Conservation (phyloP, 352 stramenopile species). For the Peronospora destructor region DNA sequence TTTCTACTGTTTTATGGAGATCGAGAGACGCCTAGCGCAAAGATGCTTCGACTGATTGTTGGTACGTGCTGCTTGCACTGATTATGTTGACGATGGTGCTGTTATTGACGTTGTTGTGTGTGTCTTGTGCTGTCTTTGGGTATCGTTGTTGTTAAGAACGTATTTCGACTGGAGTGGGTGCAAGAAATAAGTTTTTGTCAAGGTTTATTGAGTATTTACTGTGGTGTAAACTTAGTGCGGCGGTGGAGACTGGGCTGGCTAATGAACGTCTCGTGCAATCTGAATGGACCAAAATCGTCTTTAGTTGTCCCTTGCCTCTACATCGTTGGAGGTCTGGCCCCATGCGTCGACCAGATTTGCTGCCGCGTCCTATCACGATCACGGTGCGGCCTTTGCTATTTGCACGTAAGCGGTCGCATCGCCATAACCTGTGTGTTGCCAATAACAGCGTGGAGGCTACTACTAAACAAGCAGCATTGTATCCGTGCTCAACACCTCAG, state of each 20-base stretch:
- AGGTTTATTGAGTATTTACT: slow-evolving; percentile 46
- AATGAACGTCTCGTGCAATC: slow-evolving; percentile 41
- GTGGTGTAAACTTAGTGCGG: slow-evolving; percentile 43
- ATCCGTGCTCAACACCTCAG: slow-evolving; percentile 11
- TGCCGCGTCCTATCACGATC: slow-evolving; percentile 52
- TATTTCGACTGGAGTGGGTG: slow-evolving; percentile 39
- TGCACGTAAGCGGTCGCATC: slow-evolving; percentile 23
- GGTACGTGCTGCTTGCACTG: slow-evolving; percentile 25
- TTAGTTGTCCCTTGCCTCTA: slow-evolving; percentile 34
- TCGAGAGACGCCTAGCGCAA: slow-evolving; percentile 37
- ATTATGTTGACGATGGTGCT: slow-evolving; percentile 5
- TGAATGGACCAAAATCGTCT: slow-evolving; percentile 80
- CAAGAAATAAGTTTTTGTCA: slow-evolving; percentile 19
- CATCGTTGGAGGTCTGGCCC: slow-evolving; percentile 32
- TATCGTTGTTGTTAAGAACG: slow-evolving; percentile 30
- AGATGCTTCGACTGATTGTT: slow-evolving; percentile 49
- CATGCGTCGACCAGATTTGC: slow-evolving; percentile 36
- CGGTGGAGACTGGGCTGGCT: slow-evolving; percentile 29
- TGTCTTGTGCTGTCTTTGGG: slow-evolving; percentile 1
- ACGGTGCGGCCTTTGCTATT: slow-evolving; percentile 50
- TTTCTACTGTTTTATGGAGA: slow-evolving; percentile 65
- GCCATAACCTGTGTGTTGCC: slow-evolving; percentile 17
- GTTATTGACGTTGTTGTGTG: slow-evolving; percentile 4
- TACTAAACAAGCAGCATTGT: slow-evolving; percentile 11
- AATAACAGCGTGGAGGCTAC: slow-evolving; percentile 7